Conservation (phyloP, 225 moss, liverwort and hornwort genomes). For the Lunularia cruciata region DNA sequence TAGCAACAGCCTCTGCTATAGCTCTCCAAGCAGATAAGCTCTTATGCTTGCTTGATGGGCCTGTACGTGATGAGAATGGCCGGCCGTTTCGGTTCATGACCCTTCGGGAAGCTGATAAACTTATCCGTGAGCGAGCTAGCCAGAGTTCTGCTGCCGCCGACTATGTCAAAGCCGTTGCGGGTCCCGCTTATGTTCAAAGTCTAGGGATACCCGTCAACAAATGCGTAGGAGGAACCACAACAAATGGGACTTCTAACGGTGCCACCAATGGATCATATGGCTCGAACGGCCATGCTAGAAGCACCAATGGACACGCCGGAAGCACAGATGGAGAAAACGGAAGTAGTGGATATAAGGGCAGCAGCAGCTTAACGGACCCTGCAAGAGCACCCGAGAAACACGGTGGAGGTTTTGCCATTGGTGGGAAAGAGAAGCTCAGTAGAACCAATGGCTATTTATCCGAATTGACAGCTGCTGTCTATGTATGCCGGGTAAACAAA, state of each 20-base stretch:
- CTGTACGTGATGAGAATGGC: constrained; percentile 63
- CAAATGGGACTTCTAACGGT: neutral
- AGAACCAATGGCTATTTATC: constrained; percentile 67
- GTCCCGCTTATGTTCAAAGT: constrained; percentile 74
- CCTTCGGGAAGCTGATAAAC: constrained; percentile 74
- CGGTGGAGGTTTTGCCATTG: constrained; percentile 77
- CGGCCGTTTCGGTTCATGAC: constrained; percentile 81
- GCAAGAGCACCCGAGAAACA: neutral
- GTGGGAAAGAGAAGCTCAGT: constrained; percentile 78
- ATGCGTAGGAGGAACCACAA: constrained; percentile 15
- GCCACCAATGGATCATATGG: constrained; percentile 10
- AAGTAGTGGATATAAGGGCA: neutral
- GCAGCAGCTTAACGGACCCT: constrained; percentile 14
- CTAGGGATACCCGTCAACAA: constrained; percentile 57
- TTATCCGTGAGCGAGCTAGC: constrained; percentile 70
- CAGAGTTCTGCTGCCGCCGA: constrained; percentile 84
- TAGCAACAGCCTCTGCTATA: constrained; percentile 91
- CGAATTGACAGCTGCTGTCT: constrained; percentile 86
- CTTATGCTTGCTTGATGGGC: constrained; percentile 74
- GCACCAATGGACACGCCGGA: neutral
- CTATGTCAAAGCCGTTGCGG: constrained; percentile 89
- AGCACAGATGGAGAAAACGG: neutral
- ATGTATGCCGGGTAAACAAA: constrained; percentile 75
- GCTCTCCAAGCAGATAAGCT: constrained; percentile 89
- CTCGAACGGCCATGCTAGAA: constrained; percentile 6